These are phyloP conservation scores for Aspergillus leporis DNA, from an alignment of 495 filamentous ascomycete species.

Conservation along the genomic window DNA sequence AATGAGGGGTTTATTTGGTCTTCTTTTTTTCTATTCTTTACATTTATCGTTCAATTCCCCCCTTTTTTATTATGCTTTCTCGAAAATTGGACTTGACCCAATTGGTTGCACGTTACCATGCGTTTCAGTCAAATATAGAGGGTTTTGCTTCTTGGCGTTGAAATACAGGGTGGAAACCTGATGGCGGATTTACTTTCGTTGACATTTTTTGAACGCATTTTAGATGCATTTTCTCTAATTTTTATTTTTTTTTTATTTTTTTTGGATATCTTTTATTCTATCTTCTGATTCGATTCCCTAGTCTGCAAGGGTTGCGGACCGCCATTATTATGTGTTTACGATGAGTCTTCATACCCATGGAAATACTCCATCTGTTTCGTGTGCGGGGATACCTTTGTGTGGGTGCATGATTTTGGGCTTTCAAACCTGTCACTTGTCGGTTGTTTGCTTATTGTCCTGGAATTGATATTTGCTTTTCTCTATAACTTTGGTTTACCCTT, in stretches of 20 bases:
- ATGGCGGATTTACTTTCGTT: conserved; percentile 19
- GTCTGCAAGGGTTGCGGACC: conserved; percentile 12
- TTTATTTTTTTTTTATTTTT: conserved; percentile 5
- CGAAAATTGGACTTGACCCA: neutral
- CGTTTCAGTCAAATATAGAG: conserved; percentile 26
- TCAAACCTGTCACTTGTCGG: neutral
- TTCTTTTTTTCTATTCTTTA: conserved; percentile 8
- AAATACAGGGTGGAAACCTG: conserved; percentile 25
- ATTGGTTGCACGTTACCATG: conserved; percentile 2
- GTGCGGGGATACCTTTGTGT: conserved; percentile 11
- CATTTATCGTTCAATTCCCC: conserved; percentile 9
- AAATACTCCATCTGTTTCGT: conserved; percentile 14
- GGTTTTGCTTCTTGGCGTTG: conserved; percentile 32
- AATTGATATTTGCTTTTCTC: neutral
- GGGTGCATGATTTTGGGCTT: neutral
- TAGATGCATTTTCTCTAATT: neutral
- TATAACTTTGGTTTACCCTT: neutral
- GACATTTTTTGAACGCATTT: conserved; percentile 5
- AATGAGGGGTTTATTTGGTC: neutral
- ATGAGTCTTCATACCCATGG: conserved; percentile 25
- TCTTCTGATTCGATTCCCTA: conserved; percentile 11
- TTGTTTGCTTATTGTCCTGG: neutral
- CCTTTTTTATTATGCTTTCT: neutral
- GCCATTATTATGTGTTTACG: conserved; percentile 22
- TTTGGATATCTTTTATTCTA: conserved; percentile 12